These are phyloP conservation scores for Rhododendron henanense DNA, from an alignment of 148 eudicot species.

Conservation along the genomic window DNA sequence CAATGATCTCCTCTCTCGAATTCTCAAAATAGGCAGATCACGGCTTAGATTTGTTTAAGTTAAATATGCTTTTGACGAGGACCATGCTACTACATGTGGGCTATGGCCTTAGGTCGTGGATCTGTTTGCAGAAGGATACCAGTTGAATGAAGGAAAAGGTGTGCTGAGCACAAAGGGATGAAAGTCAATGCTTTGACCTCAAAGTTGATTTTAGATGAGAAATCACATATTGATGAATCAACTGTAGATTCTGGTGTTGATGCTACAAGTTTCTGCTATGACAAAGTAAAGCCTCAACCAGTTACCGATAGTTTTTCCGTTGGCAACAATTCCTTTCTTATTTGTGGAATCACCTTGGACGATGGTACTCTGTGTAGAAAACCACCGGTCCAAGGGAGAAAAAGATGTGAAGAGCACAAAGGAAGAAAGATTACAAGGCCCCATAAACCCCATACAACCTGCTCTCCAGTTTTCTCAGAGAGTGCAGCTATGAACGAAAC, in stretches of 20 bases:
- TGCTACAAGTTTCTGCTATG: slow-evolving; percentile 6
- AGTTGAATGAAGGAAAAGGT: slow-evolving; percentile 60
- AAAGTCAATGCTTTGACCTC: slow-evolving; percentile 29
- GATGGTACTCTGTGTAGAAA: slow-evolving; percentile 48
- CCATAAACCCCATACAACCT: neutral
- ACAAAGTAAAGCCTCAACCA: neutral
- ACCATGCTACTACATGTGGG: slow-evolving; percentile 47
- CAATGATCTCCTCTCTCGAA: slow-evolving; percentile 30
- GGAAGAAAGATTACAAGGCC: slow-evolving; percentile 37
- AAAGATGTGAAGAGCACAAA: slow-evolving; percentile 70
- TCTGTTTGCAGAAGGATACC: slow-evolving; percentile 43
- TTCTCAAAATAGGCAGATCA: slow-evolving; percentile 57
- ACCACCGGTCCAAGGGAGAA: slow-evolving; percentile 43
- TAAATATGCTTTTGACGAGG: slow-evolving; percentile 12
- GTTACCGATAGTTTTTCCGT: neutral
- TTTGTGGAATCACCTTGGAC: slow-evolving; percentile 46
- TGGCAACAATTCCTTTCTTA: slow-evolving; percentile 9
- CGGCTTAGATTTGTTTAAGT: slow-evolving; percentile 44
- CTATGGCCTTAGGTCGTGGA: slow-evolving; percentile 44
- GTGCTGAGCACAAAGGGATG: slow-evolving; percentile 63
- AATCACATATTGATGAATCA: neutral
- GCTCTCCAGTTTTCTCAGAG: neutral
- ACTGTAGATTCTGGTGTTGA: neutral
- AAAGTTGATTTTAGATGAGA: slow-evolving; percentile 4
- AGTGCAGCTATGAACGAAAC: neutral